These are phyloP conservation scores for Carex sylvatica DNA, from an alignment of 202 grass and related monocot species.

Conservation along the genomic window DNA sequence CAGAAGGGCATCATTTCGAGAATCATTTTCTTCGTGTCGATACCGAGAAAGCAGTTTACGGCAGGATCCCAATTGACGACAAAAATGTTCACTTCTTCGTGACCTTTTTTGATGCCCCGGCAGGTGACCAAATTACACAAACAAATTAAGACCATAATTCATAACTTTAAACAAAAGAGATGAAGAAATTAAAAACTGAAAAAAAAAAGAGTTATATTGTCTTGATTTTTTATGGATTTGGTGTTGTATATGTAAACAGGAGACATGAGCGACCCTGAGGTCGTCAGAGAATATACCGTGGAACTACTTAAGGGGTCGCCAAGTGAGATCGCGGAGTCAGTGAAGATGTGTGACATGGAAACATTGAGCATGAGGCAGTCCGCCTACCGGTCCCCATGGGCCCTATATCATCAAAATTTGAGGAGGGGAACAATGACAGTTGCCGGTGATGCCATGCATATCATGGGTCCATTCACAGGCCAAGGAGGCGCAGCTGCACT, in stretches of 20 bases:
- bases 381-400: constrained; percentile 31
- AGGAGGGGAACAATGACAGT: constrained; percentile 32
- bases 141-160: background rate
- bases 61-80: constrained; percentile 26
- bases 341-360: constrained; percentile 28
- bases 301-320: constrained; percentile 23
- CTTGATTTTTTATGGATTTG: background rate
- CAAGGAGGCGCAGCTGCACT: constrained; percentile 36
- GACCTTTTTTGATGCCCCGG: background rate
- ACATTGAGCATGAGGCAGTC: constrained; percentile 25
- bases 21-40: background rate
- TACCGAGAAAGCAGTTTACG: constrained; percentile 1
- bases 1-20: constrained; percentile 13
- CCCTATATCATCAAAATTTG: constrained; percentile 8
- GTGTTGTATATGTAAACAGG: background rate
- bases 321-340: constrained; percentile 27
- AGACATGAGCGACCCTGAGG: background rate
- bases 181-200: background rate
- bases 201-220: background rate
- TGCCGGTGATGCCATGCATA: constrained; percentile 49
- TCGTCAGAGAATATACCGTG: constrained; percentile 17
- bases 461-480: constrained; percentile 42
- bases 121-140: constrained; percentile 17
- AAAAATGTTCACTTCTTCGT: constrained; percentile 35
- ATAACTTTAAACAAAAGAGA: background rate